Conservation (phyloP, 306 rosid genomes). For the Trichosanthes truncata region DNA sequence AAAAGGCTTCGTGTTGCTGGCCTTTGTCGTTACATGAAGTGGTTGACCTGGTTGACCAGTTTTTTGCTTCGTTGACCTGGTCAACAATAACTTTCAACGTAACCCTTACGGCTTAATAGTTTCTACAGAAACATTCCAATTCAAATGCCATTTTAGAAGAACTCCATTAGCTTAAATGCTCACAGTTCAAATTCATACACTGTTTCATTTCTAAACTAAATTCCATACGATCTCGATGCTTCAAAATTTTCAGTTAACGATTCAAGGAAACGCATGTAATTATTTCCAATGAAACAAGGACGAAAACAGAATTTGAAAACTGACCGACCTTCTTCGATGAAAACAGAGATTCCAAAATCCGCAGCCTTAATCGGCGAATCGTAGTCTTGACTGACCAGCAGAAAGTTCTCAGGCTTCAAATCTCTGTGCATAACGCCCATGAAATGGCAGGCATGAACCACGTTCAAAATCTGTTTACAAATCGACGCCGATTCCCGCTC, state of each 20-base stretch:
- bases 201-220: not conserved
- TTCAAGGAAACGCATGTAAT: not conserved
- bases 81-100: not conserved
- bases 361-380: conserved; percentile 63
- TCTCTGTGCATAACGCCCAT: conserved; percentile 99
- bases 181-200: not conserved
- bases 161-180: not conserved
- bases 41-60: not conserved
- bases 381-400: conserved; percentile 38
- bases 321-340: conserved; percentile 77
- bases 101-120: not conserved
- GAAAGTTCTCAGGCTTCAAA: conserved; percentile 82
- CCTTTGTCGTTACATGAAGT: not conserved
- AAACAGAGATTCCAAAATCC: conserved; percentile 78
- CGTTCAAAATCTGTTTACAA: conserved; percentile 63
- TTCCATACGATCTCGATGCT: not conserved
- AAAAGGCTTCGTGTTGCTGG: not conserved
- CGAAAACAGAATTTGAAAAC: too few species aligned
- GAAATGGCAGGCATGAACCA: conserved; percentile 86
- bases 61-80: not conserved
- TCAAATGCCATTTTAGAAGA: not conserved
- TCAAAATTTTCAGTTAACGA: not conserved
- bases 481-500: conserved; percentile 52
- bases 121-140: not conserved
- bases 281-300: not conserved